phyloP scores from a whole-genome alignment of 169 alveolate genomes.

The Babesia caballi region DNA sequence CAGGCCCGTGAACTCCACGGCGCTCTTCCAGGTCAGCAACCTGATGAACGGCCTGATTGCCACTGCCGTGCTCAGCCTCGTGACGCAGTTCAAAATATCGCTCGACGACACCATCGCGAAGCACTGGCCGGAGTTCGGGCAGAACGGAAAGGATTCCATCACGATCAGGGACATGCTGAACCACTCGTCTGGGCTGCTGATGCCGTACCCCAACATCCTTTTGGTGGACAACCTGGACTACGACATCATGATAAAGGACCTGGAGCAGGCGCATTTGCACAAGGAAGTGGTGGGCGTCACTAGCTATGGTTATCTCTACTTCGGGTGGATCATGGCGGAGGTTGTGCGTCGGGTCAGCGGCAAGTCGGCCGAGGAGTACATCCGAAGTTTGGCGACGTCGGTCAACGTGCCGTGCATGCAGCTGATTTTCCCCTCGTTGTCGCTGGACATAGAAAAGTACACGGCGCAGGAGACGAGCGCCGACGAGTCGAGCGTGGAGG shows the following conservation, averaged over 20 bases:
- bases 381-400: conserved; percentile 15
- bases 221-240: conserved; percentile 25
- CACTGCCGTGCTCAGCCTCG: conserved; percentile 64
- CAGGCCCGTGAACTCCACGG: conserved; percentile 68
- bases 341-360: conserved; percentile 46
- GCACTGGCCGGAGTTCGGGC: conserved; percentile 58
- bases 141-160: conserved; percentile 42
- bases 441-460: neutral
- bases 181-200: conserved; percentile 48
- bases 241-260: conserved; percentile 24
- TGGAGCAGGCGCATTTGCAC: conserved; percentile 25
- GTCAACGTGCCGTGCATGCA: conserved; percentile 31
- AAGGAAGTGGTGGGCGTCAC: conserved; percentile 11
- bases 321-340: conserved; percentile 58
- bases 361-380: conserved; percentile 42
- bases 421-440: conserved; percentile 38
- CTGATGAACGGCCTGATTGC: conserved; percentile 60
- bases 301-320: conserved; percentile 31
- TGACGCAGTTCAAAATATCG: conserved; percentile 33
- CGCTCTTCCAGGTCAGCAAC: conserved; percentile 69
- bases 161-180: conserved; percentile 32
- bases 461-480: neutral
- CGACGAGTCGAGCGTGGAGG: neutral
- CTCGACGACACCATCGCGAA: conserved; percentile 53
- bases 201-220: conserved; percentile 35